phyloP scores from a whole-genome alignment of 345 rosid species.

The Viola odorata region DNA sequence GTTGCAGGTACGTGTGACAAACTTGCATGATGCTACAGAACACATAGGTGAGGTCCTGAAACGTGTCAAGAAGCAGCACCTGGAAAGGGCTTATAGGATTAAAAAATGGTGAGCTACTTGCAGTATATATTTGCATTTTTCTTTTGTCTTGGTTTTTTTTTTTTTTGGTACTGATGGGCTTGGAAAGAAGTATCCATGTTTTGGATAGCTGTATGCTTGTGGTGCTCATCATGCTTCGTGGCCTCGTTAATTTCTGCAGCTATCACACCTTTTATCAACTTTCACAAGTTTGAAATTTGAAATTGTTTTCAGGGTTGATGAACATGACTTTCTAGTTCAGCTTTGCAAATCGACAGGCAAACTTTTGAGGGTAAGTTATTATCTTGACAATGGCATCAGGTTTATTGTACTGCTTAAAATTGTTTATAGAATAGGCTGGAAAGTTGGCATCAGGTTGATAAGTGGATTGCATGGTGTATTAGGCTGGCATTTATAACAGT shows the following conservation, averaged over 20 bases:
- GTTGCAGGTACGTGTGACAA: conserved; percentile 74
- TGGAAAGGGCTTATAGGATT: conserved; percentile 85
- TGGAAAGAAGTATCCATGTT: too few relatives aligned
- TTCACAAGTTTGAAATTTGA: too few relatives aligned
- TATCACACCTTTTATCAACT: too few relatives aligned
- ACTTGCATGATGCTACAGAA: conserved; percentile 80
- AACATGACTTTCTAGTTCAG: conserved; percentile 74
- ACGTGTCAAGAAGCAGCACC: conserved; percentile 85
- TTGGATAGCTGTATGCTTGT: too few relatives aligned
- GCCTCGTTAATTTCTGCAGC: too few relatives aligned
- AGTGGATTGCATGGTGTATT: not conserved
- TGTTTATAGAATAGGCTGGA: not conserved
- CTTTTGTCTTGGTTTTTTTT: too few relatives aligned
- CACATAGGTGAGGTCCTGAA: conserved; percentile 85
- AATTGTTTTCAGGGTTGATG: conserved; percentile 61
- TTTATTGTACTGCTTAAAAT: too few relatives aligned
- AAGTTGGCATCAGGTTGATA: not conserved
- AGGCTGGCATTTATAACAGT: too few relatives aligned
- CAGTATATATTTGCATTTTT: not conserved
- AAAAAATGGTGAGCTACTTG: conserved; percentile 50
- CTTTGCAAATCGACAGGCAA: conserved; percentile 75
- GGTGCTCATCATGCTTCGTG: too few relatives aligned
- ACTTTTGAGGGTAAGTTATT: conserved; percentile 59
- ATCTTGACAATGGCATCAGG: too few relatives aligned
- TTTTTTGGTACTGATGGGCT: too few relatives aligned